A percentile compares a stretch with the other conserved stretches of the same genome.
Conservation (phyloP, 345 rosid genomes). For the Ricinus communis region DNA sequence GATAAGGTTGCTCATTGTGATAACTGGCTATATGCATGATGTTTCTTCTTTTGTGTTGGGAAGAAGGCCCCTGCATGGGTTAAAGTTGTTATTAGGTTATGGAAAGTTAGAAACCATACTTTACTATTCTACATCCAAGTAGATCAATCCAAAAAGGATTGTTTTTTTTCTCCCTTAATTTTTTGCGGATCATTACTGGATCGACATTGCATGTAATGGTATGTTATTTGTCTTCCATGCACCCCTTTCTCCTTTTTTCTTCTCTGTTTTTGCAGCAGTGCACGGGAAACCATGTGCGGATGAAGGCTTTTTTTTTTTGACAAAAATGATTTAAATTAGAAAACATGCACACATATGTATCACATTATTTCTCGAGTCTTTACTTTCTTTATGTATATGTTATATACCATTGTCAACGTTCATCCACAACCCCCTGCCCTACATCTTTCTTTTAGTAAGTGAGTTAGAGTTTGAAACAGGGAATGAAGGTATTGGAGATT, state of each 20-base stretch:
- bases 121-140: not conserved
- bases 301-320: not conserved
- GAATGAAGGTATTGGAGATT: conserved; percentile 46
- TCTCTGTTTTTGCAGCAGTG: not conserved
- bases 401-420: not conserved
- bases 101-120: not conserved
- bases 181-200: not conserved
- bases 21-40: not conserved
- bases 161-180: no score
- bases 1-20: not conserved
- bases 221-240: not conserved
- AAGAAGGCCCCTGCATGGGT: not conserved
- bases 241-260: not conserved
- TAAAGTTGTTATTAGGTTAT: not conserved
- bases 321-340: not conserved
- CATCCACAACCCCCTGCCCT: no score
- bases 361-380: not conserved
- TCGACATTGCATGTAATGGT: not conserved
- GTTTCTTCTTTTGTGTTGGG: not conserved
- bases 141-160: not conserved
- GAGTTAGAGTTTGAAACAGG: conserved; percentile 41
- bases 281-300: not conserved
- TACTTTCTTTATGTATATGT: not conserved
- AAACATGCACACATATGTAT: not conserved
- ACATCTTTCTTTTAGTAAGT: conserved; percentile 8